A percentile compares a stretch with the other conserved stretches of the same genome.
Conservation (phyloP, 768 basidiomycete genomes). For the Amanita muscaria region DNA sequence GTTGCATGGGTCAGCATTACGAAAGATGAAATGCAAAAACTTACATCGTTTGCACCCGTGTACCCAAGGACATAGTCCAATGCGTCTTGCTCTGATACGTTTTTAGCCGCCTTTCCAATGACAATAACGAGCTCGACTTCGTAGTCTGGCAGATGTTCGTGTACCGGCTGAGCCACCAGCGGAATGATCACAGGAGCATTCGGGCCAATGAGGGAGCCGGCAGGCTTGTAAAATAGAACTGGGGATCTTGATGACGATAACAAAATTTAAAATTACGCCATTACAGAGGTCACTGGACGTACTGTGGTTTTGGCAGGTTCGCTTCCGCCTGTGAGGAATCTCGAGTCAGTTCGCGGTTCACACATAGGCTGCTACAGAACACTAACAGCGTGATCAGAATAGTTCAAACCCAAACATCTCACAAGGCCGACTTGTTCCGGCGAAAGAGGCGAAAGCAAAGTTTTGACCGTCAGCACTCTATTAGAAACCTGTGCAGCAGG, state of each 20-base stretch:
- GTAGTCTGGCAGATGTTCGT: conserved; percentile 70
- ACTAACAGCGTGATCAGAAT: conserved; percentile 72
- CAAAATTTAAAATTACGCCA: neutral
- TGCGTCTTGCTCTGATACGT: conserved; percentile 74
- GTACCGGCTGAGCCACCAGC: conserved; percentile 55
- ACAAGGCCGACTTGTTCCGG: conserved; percentile 60
- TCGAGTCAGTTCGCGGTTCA: conserved; percentile 1
- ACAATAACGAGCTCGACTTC: conserved; percentile 78
- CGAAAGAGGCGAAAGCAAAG: conserved; percentile 61
- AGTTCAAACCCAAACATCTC: conserved; percentile 75
- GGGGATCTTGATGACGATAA: conserved; percentile 39
- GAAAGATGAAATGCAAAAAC: conserved; percentile 8
- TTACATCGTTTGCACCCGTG: conserved; percentile 71
- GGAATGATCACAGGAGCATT: conserved; percentile 59
- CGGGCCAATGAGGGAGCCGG: conserved; percentile 62
- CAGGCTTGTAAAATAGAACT: conserved; percentile 74
- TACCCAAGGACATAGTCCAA: conserved; percentile 83
- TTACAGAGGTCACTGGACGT: conserved; percentile 17
- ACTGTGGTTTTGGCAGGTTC: conserved; percentile 57
- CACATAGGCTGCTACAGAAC: conserved; percentile 1
- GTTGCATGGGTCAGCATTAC: neutral
- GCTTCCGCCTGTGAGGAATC: conserved; percentile 47
- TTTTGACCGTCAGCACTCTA: conserved; percentile 59
- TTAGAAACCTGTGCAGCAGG: conserved; percentile 54
- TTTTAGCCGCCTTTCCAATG: conserved; percentile 72